phyloP scores from a whole-genome alignment of 2,329 filamentous ascomycete genomes.

The Fusarium pseudonygamai region DNA sequence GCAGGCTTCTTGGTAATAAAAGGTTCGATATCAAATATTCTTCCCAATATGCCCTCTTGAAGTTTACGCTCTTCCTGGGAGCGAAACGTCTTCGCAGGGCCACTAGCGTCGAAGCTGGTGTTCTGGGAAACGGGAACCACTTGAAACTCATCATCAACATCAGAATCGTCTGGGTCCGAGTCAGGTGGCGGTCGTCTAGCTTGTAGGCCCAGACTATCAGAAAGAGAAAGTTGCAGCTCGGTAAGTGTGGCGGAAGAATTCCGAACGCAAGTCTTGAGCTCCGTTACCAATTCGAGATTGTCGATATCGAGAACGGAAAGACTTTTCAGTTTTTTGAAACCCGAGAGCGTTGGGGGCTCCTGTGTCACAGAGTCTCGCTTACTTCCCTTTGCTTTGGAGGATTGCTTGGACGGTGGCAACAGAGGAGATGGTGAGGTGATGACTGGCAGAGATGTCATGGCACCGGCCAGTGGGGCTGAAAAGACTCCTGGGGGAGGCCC shows the following conservation, averaged over 20 bases:
- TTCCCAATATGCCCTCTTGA: conserved; percentile 63
- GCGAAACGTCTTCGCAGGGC: conserved; percentile 56
- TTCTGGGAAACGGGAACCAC: conserved; percentile 50
- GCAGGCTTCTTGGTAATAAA: conserved; percentile 49
- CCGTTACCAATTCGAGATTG: conserved; percentile 62
- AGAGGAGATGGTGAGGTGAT: conserved; percentile 44
- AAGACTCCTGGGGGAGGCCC: conserved; percentile 33
- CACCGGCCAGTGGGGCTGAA: conserved; percentile 24
- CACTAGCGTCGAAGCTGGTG: conserved; percentile 50
- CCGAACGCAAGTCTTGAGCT: conserved; percentile 64
- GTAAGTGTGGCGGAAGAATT: conserved; percentile 65
- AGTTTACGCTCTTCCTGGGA: conserved; percentile 63
- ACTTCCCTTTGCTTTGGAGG: conserved; percentile 46
- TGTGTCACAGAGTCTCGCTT: conserved; percentile 46
- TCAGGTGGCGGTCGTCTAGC: conserved; percentile 51
- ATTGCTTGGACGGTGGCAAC: conserved; percentile 49
- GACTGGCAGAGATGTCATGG: conserved; percentile 22
- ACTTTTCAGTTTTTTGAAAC: conserved; percentile 64
- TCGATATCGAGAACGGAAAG: conserved; percentile 70
- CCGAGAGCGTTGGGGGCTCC: conserved; percentile 64
- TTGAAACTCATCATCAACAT: conserved; percentile 65
- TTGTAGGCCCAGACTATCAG: conserved; percentile 57
- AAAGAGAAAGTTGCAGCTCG: conserved; percentile 67
- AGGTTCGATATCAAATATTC: conserved; percentile 62
- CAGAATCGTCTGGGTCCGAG: conserved; percentile 59